phyloP scores from a whole-genome alignment of 805 yeast species.

The Yamadazyma phyllophila region DNA sequence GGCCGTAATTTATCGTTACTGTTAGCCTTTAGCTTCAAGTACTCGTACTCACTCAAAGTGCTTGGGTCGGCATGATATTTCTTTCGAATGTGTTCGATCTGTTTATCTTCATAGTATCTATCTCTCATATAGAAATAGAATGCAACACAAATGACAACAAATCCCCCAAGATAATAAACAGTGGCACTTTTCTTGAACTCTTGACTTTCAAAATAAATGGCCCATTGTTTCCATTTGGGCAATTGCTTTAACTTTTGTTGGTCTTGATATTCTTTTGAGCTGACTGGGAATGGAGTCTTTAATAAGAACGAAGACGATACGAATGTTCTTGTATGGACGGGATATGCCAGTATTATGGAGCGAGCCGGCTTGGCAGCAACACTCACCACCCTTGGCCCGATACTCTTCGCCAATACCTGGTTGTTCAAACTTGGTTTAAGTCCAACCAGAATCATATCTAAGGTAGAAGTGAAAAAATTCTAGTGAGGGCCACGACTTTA shows the following conservation, averaged over 20 bases:
- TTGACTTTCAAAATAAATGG: slow-evolving; percentile 44
- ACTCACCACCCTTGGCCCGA: no score
- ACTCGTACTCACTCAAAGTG: slow-evolving; percentile 59
- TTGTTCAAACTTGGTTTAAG: no score
- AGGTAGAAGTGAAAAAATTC: slow-evolving; percentile 1
- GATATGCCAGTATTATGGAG: neutral
- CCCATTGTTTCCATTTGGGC: slow-evolving; percentile 41
- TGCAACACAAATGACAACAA: slow-evolving; percentile 52
- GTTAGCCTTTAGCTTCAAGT: slow-evolving; percentile 57
- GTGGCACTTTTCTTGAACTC: slow-evolving; percentile 64
- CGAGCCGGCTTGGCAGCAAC: no score
- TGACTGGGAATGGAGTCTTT: slow-evolving; percentile 36
- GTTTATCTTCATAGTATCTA: slow-evolving; percentile 62
- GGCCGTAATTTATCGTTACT: slow-evolving; percentile 58
- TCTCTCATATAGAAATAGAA: slow-evolving; percentile 68
- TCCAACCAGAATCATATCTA: no score
- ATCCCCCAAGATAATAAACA: slow-evolving; percentile 59
- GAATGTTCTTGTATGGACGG: slow-evolving; percentile 3
- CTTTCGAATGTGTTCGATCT: slow-evolving; percentile 42
- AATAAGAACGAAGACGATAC: slow-evolving; percentile 6
- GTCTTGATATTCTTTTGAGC: slow-evolving; percentile 27
- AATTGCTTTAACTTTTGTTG: slow-evolving; percentile 26
- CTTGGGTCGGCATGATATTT: slow-evolving; percentile 38
- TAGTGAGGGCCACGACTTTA: neutral
- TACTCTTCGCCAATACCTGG: no score